Conservation (phyloP, 305 asterid species). For the Rubia tinctorum region DNA sequence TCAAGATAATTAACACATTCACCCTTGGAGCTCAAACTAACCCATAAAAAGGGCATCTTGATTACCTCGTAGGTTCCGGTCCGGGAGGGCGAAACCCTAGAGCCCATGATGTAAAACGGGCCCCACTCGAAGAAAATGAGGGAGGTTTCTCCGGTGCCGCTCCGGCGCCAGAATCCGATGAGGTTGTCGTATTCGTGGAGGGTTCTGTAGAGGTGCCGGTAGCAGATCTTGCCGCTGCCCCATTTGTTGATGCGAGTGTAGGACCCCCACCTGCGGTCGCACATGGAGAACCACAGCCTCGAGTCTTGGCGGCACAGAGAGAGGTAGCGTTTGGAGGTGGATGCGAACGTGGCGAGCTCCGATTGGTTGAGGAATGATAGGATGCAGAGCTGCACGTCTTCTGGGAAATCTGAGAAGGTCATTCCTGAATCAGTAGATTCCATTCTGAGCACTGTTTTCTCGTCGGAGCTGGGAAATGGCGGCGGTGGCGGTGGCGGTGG, state of each 20-base stretch:
- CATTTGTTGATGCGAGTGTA: constrained; percentile 68
- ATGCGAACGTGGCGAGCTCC: constrained; percentile 67
- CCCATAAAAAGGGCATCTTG: constrained; percentile 60
- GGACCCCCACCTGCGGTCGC: constrained; percentile 90
- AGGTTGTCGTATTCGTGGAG: constrained; percentile 62
- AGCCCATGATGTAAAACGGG: constrained; percentile 59
- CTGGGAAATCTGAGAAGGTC: constrained; percentile 82
- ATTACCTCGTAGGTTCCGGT: constrained; percentile 53
- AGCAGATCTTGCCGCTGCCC: constrained; percentile 62
- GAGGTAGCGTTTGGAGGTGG: constrained; percentile 64
- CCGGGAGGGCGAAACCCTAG: constrained; percentile 56
- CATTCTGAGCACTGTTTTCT: constrained; percentile 12
- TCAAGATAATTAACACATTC: constrained; percentile 61
- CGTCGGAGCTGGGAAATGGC: background rate
- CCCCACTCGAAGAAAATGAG: constrained; percentile 90
- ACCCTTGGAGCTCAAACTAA: constrained; percentile 59
- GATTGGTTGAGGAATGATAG: constrained; percentile 70
- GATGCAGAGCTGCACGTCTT: constrained; percentile 86
- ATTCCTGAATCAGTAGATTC: background rate
- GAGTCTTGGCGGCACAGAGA: constrained; percentile 67
- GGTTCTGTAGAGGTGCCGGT: constrained; percentile 50
- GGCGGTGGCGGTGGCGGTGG: background rate
- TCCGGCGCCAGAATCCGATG: constrained; percentile 90
- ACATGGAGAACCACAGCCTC: constrained; percentile 82
- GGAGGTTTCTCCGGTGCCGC: constrained; percentile 50